Percentiles rank a stretch among this genome's conserved stretches.
Evolutionary conservation across 768 basidiomycete species (phyloP).

Genomic region (Leccinum incarnatum): DNA sequence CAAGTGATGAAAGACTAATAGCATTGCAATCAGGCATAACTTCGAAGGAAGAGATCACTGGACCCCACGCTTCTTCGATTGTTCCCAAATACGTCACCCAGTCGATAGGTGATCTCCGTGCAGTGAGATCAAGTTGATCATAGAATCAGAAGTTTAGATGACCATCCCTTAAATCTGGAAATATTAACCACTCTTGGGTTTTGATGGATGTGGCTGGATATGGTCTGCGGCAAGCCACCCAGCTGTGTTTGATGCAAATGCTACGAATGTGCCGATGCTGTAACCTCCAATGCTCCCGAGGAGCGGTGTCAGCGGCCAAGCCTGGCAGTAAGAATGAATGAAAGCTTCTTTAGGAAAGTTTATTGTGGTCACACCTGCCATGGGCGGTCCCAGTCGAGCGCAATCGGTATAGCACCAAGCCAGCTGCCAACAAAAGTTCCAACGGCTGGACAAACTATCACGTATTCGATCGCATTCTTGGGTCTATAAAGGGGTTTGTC

Average conservation of each 20-base stretch:
- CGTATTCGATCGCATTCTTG: conserved; percentile 69
- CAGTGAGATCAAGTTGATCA: conserved; percentile 24
- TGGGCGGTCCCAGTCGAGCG: conserved; percentile 94
- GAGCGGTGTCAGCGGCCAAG: conserved; percentile 80
- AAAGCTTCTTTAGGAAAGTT: neutral
- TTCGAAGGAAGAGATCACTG: conserved; percentile 66
- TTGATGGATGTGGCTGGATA: conserved; percentile 23
- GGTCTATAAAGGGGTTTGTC: conserved; percentile 34
- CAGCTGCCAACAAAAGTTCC: conserved; percentile 76
- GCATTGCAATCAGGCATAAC: conserved; percentile 61
- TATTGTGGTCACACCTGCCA: conserved; percentile 78
- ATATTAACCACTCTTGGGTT: conserved; percentile 23
- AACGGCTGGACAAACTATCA: conserved; percentile 73
- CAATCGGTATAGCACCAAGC: conserved; percentile 79
- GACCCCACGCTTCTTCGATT: conserved; percentile 63
- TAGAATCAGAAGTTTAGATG: conserved; percentile 13
- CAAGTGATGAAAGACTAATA: neutral
- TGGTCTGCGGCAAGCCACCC: conserved; percentile 41
- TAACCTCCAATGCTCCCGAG: conserved; percentile 71
- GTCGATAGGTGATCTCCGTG: conserved; percentile 79
- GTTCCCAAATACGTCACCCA: conserved; percentile 80
- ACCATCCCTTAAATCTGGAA: neutral
- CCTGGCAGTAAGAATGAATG: conserved; percentile 40
- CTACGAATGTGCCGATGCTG: conserved; percentile 54
- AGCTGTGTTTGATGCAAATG: conserved; percentile 45